phyloP scores from a whole-genome alignment of 2,329 filamentous ascomycete species.

The Geosmithia putterillii region DNA sequence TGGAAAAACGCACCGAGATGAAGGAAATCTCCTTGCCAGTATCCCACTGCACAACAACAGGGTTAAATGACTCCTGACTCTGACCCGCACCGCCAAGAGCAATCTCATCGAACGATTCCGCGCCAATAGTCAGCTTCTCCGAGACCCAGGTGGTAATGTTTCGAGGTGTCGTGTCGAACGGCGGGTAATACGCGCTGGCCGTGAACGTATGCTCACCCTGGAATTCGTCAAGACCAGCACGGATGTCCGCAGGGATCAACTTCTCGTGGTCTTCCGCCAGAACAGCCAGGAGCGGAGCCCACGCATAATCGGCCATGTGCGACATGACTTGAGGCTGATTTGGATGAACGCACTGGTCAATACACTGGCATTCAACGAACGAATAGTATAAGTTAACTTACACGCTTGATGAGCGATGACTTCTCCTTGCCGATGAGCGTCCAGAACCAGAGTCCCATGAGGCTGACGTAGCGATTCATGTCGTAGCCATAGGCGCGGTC shows the following conservation, averaged over 20 bases:
- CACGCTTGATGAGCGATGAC: slow-evolving; percentile 19
- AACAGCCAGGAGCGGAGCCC: slow-evolving; percentile 42
- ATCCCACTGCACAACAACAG: slow-evolving; percentile 47
- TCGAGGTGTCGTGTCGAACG: slow-evolving; percentile 41
- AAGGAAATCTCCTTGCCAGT: slow-evolving; percentile 21
- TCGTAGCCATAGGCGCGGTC: slow-evolving; percentile 52
- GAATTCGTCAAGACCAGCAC: slow-evolving; percentile 30
- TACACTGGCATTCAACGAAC: not conserved
- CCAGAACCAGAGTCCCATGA: slow-evolving; percentile 49
- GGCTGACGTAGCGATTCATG: slow-evolving; percentile 48
- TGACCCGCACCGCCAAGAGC: slow-evolving; percentile 40
- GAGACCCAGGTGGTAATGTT: slow-evolving; percentile 50
- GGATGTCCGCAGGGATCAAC: slow-evolving; percentile 27
- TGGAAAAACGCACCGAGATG: slow-evolving; percentile 11
- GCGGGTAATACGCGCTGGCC: slow-evolving; percentile 42
- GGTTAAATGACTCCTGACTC: slow-evolving; percentile 35
- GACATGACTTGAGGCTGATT: slow-evolving; percentile 37
- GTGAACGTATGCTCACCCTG: slow-evolving; percentile 38
- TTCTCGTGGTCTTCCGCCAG: slow-evolving; percentile 35
- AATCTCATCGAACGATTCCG: slow-evolving; percentile 43
- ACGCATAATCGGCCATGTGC: slow-evolving; percentile 46
- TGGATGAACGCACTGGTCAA: not conserved
- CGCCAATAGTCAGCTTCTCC: slow-evolving; percentile 44
- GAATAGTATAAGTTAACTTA: slow-evolving; percentile 6
- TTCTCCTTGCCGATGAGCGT: slow-evolving; percentile 36